phyloP scores from a whole-genome alignment of 2,329 filamentous ascomycete species.

The Onygena corvina region DNA sequence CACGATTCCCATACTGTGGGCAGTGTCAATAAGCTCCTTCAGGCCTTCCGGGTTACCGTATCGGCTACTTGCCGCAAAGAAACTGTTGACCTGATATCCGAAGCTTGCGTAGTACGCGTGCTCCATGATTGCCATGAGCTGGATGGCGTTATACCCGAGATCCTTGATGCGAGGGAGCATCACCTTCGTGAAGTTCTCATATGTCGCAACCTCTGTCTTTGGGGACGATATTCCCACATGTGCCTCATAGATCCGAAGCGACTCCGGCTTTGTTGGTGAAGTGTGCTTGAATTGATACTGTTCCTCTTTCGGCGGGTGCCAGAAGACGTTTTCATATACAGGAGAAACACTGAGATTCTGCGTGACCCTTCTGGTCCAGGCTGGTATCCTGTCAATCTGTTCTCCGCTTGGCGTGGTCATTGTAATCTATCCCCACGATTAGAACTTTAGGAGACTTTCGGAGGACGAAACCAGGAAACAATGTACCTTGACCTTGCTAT shows the following conservation, averaged over 20 bases:
- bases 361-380: conserved; percentile 95
- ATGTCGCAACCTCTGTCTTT: conserved; percentile 76
- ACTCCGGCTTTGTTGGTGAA: conserved; percentile 69
- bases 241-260: conserved; percentile 93
- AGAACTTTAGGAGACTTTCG: background rate
- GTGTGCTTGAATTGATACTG: conserved; percentile 74
- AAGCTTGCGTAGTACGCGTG: conserved; percentile 99
- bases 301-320: conserved; percentile 73
- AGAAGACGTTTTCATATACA: conserved; percentile 89
- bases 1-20: conserved; percentile 78
- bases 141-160: conserved; percentile 92
- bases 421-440: conserved; percentile 53
- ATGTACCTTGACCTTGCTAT: conserved; percentile 85
- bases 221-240: conserved; percentile 95
- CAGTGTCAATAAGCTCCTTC: conserved; percentile 92
- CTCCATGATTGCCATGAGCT: conserved; percentile 98
- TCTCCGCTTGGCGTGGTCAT: conserved; percentile 68
- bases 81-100: conserved; percentile 96
- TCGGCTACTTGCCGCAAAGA: conserved; percentile 92
- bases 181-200: conserved; percentile 91
- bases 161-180: conserved; percentile 83
- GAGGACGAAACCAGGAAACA: background rate
- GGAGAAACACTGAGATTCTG: conserved; percentile 84
- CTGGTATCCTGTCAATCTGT: conserved; percentile 74
- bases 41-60: conserved; percentile 89